Evolutionary conservation across 2,329 filamentous ascomycete genomes (phyloP).

Genomic region (Tolypocladium pustulatum): DNA sequence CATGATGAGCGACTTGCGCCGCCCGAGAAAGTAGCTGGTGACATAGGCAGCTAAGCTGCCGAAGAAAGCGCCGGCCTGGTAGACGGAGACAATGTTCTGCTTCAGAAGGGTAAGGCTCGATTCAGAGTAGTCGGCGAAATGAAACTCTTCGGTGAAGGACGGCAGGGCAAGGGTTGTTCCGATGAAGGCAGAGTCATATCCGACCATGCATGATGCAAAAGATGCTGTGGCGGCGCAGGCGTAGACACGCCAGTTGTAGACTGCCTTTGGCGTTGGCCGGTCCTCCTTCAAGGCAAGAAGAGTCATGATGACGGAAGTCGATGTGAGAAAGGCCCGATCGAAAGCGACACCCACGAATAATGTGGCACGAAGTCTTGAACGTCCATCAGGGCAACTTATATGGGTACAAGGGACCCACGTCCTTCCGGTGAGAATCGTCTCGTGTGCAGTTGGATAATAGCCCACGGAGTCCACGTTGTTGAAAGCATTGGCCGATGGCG

Average conservation of each 20-base stretch:
- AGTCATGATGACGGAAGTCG: conserved; percentile 21
- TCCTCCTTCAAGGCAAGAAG: conserved; percentile 44
- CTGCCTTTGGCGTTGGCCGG: conserved; percentile 42
- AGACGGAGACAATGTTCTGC: conserved; percentile 70
- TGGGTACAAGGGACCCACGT: background rate
- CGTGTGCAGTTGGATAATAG: background rate
- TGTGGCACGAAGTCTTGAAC: background rate
- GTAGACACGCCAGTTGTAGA: conserved; percentile 54
- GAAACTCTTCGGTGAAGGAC: conserved; percentile 61
- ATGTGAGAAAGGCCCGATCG: background rate
- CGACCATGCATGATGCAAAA: conserved; percentile 46
- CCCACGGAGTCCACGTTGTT: background rate
- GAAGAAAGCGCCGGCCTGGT: conserved; percentile 38
- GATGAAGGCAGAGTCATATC: conserved; percentile 66
- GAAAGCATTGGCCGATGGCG: background rate
- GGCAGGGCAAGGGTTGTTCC: conserved; percentile 63
- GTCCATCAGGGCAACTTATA: background rate
- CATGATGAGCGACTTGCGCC: conserved; percentile 9
- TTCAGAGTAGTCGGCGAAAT: conserved; percentile 39
- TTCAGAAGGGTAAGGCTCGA: conserved; percentile 47
- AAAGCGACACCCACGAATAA: background rate
- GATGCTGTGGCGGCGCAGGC: conserved; percentile 41
- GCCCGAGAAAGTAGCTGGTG: conserved; percentile 8
- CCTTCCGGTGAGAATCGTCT: background rate
- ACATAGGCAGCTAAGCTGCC: conserved; percentile 10